Percentiles rank a stretch among this genome's conserved stretches.
Evolutionary conservation across 345 rosid species (phyloP).

Genomic region (Populus deltoides): DNA sequence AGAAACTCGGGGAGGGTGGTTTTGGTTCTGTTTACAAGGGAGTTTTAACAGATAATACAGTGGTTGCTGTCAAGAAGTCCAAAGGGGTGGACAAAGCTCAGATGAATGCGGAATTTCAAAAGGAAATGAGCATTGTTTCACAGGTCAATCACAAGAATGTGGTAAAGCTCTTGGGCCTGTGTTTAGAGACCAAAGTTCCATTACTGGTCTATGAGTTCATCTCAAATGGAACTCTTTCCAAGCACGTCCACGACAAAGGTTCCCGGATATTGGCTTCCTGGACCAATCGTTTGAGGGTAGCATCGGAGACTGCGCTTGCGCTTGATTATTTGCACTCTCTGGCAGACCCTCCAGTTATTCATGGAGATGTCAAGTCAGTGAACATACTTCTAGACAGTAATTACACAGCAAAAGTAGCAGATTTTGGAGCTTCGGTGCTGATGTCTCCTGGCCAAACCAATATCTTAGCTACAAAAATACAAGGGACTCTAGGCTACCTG

Average conservation of each 20-base stretch:
- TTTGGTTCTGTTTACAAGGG: slow-evolving; percentile 33
- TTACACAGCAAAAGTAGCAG: slow-evolving; percentile 31
- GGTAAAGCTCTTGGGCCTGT: slow-evolving; percentile 32
- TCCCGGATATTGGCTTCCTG: slow-evolving; percentile 9
- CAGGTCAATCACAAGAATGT: slow-evolving; percentile 36
- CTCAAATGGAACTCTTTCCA: slow-evolving; percentile 24
- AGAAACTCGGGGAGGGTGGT: slow-evolving; percentile 28
- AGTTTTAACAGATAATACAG: slow-evolving; percentile 5
- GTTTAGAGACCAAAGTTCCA: slow-evolving; percentile 34
- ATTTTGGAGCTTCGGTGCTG: slow-evolving; percentile 37
- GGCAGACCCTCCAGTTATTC: slow-evolving; percentile 38
- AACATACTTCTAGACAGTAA: slow-evolving; percentile 36
- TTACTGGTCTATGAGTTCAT: slow-evolving; percentile 29
- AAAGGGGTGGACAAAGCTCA: slow-evolving; percentile 13
- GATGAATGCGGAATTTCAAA: slow-evolving; percentile 23
- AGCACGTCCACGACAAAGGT: slow-evolving; percentile 20
- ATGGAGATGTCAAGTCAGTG: slow-evolving; percentile 32
- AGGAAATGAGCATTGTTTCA: slow-evolving; percentile 24
- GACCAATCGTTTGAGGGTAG: slow-evolving; percentile 21
- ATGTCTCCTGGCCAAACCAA: slow-evolving; percentile 12
- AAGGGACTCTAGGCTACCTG: slow-evolving; percentile 36
- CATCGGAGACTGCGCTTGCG: slow-evolving; percentile 28
- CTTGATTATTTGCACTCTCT: slow-evolving; percentile 33
- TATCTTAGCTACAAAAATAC: slow-evolving; percentile 1
- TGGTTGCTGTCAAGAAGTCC: slow-evolving; percentile 21